Base-by-base conservation (phyloP, 2,329 filamentous ascomycete genomes). In the Stylonectria norvegica region DNA sequence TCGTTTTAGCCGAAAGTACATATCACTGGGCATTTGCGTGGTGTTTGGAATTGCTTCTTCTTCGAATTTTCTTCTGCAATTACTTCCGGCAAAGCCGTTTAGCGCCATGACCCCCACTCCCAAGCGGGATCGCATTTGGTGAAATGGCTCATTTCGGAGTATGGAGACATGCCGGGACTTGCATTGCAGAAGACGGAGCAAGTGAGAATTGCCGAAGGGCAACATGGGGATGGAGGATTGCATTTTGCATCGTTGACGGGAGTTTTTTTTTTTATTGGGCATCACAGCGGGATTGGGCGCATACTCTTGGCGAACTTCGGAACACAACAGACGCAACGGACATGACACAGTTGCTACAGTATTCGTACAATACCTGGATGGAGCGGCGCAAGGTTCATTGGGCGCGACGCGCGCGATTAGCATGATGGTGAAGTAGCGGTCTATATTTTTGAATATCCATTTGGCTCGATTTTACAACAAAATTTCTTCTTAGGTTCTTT, bases 391-490 rank as follows among this genome's bases (percentile, higher is more conserved):
- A 25, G 22, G 22, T 25, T 25, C 7, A 25, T 25, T 25, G 16
- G 49, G 49, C 49, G 49, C 44, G 48, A 39, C 25, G 25, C 37
- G 38, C 23, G 45, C 32, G 31, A 36, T 37, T 34, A 38, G 34
- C 43, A 50, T 46, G 15, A 34, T 50, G 37, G 35, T n/a, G n/a
- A n/a, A 40, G 20, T 43, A 43, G 43, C 49, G 47, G 49, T 52
- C 40, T 48, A 39, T 43, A 49, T 42, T 42, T 42, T 32, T 52
- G 40, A 43, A 54, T 54, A 54, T 48, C 48, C 51, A 52, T 46
- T 50, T 46, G 43, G 46, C 38, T 46, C 29, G 38, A 31, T 42
- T 37, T 20, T 19, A n/a, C n/a, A n/a, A n/a, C 4, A 18, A 7
- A 19, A 18, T 28, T 35, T 34, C 14, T 35, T 20, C 34, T 40